Evolutionary conservation across 371 early-diverging fungal genomes (phyloP).

Genomic region (Capillidium rhysosporum): DNA sequence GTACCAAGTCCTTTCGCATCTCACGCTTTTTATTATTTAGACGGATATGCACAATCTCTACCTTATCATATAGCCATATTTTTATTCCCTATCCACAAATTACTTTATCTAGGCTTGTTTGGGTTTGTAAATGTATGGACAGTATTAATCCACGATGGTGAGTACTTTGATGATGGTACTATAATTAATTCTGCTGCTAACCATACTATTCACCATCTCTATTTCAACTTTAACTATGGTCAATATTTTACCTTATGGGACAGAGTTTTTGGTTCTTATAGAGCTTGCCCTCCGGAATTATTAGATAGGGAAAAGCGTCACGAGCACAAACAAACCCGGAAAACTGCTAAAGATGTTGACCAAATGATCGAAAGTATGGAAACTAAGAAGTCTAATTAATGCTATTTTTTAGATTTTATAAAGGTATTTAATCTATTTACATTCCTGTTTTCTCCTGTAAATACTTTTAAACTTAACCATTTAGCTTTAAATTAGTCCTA

Average conservation of each 20-base stretch:
- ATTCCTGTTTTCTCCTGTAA: no score
- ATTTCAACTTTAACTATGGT: constrained; percentile 96
- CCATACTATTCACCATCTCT: constrained; percentile 87
- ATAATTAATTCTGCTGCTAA: constrained; percentile 71
- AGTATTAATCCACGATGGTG: constrained; percentile 88
- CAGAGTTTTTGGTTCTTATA: constrained; percentile 45
- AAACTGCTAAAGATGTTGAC: constrained; percentile 45
- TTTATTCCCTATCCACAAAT: constrained; percentile 76
- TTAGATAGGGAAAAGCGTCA: constrained; percentile 34
- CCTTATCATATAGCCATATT: constrained; percentile 87
- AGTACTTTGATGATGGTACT: constrained; percentile 7
- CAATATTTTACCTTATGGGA: constrained; percentile 89
- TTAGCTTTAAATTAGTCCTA: no score
- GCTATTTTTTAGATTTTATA: no score
- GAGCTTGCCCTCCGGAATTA: constrained; percentile 44
- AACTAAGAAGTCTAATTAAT: neutral
- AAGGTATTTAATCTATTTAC: no score
- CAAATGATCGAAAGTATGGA: neutral
- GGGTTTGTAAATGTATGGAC: constrained; percentile 88
- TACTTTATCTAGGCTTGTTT: constrained; percentile 63
- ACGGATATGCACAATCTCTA: constrained; percentile 81
- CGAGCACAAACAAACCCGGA: constrained; percentile 34
- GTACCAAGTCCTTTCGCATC: constrained; percentile 88
- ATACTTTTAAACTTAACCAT: no score
- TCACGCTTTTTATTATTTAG: constrained; percentile 85